Evolutionary conservation across 2,329 filamentous ascomycete species (phyloP).

Genomic region (Pseudodiploospora longispora): DNA sequence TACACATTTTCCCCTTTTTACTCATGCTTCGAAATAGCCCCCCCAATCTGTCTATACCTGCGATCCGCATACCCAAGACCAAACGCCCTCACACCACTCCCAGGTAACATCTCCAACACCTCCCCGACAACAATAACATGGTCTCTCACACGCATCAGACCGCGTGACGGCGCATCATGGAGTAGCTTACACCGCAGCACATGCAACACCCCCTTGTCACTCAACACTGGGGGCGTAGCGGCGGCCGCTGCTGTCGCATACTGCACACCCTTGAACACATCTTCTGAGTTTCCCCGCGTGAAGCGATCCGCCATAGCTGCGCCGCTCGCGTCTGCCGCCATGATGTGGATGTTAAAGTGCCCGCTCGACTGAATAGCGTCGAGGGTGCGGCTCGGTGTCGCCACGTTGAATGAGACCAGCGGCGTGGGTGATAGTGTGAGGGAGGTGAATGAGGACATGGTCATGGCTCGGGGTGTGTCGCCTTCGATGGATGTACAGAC

Average conservation of each 20-base stretch:
- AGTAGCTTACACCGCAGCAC: slow-evolving; percentile 36
- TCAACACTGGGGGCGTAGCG: slow-evolving; percentile 31
- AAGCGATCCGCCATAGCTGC: slow-evolving; percentile 45
- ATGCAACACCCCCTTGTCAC: slow-evolving; percentile 44
- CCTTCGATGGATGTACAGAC: slow-evolving; percentile 41
- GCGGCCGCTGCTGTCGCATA: slow-evolving; percentile 4
- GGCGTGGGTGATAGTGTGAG: slow-evolving; percentile 44
- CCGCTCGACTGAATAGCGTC: slow-evolving; percentile 38
- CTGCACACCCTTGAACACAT: slow-evolving; percentile 31
- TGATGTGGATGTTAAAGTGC: slow-evolving; percentile 48
- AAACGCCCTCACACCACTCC: slow-evolving; percentile 26
- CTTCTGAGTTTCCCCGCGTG: slow-evolving; percentile 37
- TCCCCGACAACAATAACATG: slow-evolving; percentile 46
- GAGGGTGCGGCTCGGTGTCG: slow-evolving; percentile 46
- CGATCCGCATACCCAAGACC: slow-evolving; percentile 43
- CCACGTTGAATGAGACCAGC: slow-evolving; percentile 49
- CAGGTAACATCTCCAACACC: slow-evolving; percentile 37
- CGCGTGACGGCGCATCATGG: slow-evolving; percentile 28
- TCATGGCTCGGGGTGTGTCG: slow-evolving; percentile 40
- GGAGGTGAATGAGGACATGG: slow-evolving; percentile 53
- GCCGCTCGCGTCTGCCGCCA: slow-evolving; percentile 38
- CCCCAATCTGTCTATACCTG: slow-evolving; percentile 36
- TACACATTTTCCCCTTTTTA: background rate
- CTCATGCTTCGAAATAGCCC: slow-evolving; percentile 19
- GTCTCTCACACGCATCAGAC: slow-evolving; percentile 40